These are phyloP conservation scores for Scenedesmus sp. DNA, from an alignment of 163 green algal species.

Conservation along the genomic window DNA sequence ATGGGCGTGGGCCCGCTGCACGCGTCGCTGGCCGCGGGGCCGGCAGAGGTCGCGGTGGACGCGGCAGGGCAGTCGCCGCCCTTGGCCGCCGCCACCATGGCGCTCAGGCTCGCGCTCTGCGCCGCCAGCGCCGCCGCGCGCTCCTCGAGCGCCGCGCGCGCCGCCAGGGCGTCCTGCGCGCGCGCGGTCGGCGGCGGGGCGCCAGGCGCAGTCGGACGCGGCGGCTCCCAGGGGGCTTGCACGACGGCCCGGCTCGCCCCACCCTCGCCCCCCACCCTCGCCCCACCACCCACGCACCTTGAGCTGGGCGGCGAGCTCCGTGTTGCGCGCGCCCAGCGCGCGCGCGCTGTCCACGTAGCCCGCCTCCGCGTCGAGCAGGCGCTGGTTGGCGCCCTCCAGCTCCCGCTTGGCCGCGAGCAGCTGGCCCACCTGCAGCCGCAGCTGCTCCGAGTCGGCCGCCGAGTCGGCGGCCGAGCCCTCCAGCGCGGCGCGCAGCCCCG, in stretches of 20 bases:
- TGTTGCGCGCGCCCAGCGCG: not conserved
- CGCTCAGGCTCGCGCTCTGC: constrained; percentile 37
- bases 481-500: constrained; percentile 9
- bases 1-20: constrained; percentile 27
- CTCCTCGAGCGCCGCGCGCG: constrained; percentile 22
- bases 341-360: constrained; percentile 11
- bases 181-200: too few species aligned
- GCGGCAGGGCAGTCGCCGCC: too few species aligned
- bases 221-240: too few species aligned
- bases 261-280: not conserved
- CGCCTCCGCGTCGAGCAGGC: constrained; percentile 30
- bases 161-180: not conserved
- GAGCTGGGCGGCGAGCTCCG: constrained; percentile 21
- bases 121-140: constrained; percentile 5
- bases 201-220: too few species aligned
- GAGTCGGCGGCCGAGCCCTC: constrained; percentile 6
- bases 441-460: constrained; percentile 25
- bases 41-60: too few species aligned
- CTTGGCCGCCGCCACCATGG: constrained; percentile 8
- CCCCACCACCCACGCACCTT: constrained; percentile 10
- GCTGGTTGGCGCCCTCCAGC: constrained; percentile 16
- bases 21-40: too few species aligned
- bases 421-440: constrained; percentile 18
- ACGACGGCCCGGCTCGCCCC: too few species aligned
- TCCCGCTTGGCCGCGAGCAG: constrained; percentile 6